These are phyloP conservation scores for Aspergillus clavatus DNA, from an alignment of 2,329 filamentous ascomycete genomes.

Conservation along the genomic window DNA sequence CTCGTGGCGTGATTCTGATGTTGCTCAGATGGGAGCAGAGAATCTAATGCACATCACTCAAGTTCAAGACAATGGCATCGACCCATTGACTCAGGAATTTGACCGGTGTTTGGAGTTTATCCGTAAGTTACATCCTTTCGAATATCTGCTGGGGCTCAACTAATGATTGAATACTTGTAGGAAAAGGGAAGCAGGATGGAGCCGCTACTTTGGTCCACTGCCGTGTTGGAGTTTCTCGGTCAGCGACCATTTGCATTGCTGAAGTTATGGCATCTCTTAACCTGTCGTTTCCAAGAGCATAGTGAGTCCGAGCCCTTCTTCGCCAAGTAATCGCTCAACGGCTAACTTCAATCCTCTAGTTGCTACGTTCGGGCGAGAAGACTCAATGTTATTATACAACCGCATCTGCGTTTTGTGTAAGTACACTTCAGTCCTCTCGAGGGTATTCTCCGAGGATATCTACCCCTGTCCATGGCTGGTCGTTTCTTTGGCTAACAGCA, in stretches of 20 bases:
- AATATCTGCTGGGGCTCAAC: neutral
- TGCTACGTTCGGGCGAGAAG: slow-evolving; percentile 90
- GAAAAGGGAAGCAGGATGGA: slow-evolving; percentile 68
- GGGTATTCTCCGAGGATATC: neutral
- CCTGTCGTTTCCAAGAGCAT: slow-evolving; percentile 84
- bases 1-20: slow-evolving; percentile 68
- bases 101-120: slow-evolving; percentile 84
- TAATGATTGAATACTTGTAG: slow-evolving; percentile 44
- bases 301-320: slow-evolving; percentile 48
- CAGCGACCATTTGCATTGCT: slow-evolving; percentile 97
- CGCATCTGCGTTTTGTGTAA: slow-evolving; percentile 84
- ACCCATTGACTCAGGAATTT: slow-evolving; percentile 83
- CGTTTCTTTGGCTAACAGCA: slow-evolving; percentile 12
- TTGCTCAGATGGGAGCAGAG: slow-evolving; percentile 67
- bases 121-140: slow-evolving; percentile 54
- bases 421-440: slow-evolving; percentile 6
- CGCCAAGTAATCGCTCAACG: too few relatives aligned
- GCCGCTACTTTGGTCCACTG: slow-evolving; percentile 92
- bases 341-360: slow-evolving; percentile 28
- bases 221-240: slow-evolving; percentile 89
- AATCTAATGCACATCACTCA: slow-evolving; percentile 77
- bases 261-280: slow-evolving; percentile 84
- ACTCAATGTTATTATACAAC: slow-evolving; percentile 96
- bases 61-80: slow-evolving; percentile 95
- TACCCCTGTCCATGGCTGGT: neutral